A percentile compares a stretch with the other conserved stretches of the same genome.
Evolutionary conservation across 2,329 filamentous ascomycete species (phyloP).

Genomic region (Penicillium nordicum): DNA sequence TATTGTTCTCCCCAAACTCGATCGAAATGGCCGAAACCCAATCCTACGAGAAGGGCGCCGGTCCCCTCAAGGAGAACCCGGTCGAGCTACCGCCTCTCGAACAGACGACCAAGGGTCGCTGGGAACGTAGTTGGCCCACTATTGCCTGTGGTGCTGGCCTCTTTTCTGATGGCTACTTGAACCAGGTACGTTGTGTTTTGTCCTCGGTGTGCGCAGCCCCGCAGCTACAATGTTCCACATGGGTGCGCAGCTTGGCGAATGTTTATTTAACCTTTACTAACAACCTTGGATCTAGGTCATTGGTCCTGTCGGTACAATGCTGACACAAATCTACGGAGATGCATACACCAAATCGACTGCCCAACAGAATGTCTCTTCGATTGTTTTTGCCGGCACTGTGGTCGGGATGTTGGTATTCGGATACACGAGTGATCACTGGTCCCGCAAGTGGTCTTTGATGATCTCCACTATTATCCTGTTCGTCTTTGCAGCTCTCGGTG

Average conservation of each 20-base stretch:
- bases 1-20: not conserved
- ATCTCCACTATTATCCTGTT: conserved; percentile 79
- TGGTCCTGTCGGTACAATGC: conserved; percentile 77
- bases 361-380: conserved; percentile 71
- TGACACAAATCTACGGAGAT: conserved; percentile 64
- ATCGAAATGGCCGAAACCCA: conserved; percentile 10
- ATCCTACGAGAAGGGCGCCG: conserved; percentile 15
- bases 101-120: conserved; percentile 37
- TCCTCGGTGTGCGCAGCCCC: not conserved
- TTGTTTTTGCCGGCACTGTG: conserved; percentile 83
- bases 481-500: conserved; percentile 74
- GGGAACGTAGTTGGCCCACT: conserved; percentile 65
- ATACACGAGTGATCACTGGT: conserved; percentile 77
- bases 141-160: conserved; percentile 86
- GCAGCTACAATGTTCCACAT: not conserved
- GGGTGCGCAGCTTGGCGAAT: not conserved
- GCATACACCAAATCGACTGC: conserved; percentile 68
- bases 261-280: not conserved
- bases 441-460: conserved; percentile 76
- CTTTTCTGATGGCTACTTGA: conserved; percentile 89
- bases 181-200: conserved; percentile 59
- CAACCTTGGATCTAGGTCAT: conserved; percentile 58
- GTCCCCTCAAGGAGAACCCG: conserved; percentile 9
- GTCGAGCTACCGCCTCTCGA: conserved; percentile 28
- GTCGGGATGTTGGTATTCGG: conserved; percentile 79